phyloP scores from a whole-genome alignment of 495 filamentous ascomycete species.

The Coniosporium apollinis region DNA sequence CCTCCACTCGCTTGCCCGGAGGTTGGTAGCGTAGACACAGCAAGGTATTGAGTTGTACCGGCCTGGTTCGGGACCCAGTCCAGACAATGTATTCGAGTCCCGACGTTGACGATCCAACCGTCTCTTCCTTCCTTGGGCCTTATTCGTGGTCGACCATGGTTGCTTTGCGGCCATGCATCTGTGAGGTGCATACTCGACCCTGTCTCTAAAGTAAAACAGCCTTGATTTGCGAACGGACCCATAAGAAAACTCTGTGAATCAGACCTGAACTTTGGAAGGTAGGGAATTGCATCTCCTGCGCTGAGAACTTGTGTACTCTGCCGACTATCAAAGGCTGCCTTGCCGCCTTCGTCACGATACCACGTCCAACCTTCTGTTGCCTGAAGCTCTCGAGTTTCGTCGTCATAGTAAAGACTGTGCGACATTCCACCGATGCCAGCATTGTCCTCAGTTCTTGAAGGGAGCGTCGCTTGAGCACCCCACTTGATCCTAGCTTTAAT shows the following conservation, averaged over 20 bases:
- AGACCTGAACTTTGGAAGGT: conserved; percentile 24
- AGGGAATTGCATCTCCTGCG: conserved; percentile 19
- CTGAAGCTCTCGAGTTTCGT: conserved; percentile 28
- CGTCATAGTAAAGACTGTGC: conserved; percentile 28
- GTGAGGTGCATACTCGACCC: conserved; percentile 28
- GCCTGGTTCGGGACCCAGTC: conserved; percentile 42
- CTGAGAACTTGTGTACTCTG: conserved; percentile 13
- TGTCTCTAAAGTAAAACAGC: conserved; percentile 23
- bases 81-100: conserved; percentile 31
- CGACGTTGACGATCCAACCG: conserved; percentile 44
- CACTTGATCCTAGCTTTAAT: conserved; percentile 33
- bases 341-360: conserved; percentile 31
- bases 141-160: neutral
- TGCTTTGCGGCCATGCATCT: conserved; percentile 23
- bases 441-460: conserved; percentile 25
- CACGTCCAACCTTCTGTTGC: conserved; percentile 35
- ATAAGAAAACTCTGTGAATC: conserved; percentile 31
- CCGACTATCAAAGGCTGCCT: conserved; percentile 22
- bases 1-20: conserved; percentile 20
- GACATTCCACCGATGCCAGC: conserved; percentile 18
- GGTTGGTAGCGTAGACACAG: conserved; percentile 28
- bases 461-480: conserved; percentile 32
- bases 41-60: conserved; percentile 37
- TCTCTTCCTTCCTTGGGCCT: conserved; percentile 19
- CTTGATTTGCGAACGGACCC: conserved; percentile 32